Conservation (phyloP, 176 grass and related monocot genomes). For the Oryza australiensis region DNA sequence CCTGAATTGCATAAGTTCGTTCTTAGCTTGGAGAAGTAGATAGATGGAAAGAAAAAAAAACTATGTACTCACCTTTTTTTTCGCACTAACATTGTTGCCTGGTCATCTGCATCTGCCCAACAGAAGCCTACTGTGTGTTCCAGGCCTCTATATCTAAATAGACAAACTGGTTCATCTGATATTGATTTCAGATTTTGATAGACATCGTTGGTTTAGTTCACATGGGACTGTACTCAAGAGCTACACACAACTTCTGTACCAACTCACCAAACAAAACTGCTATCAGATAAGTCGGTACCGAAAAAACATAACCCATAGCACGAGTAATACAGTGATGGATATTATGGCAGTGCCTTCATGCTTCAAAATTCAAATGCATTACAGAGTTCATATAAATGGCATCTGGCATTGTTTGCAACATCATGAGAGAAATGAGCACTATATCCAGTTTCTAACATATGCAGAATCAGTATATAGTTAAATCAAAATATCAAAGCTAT, state of each 20-base stretch:
- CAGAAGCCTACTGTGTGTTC: background rate
- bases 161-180: background rate
- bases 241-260: slow-evolving; percentile 48
- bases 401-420: too few relatives aligned
- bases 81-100: background rate
- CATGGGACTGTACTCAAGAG: slow-evolving; percentile 43
- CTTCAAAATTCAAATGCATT: too few relatives aligned
- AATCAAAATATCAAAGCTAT: too few relatives aligned
- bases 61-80: background rate
- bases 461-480: too few relatives aligned
- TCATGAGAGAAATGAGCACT: too few relatives aligned
- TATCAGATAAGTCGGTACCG: background rate
- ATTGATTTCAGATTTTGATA: background rate
- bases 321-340: slow-evolving; percentile 36
- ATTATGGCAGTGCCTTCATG: too few relatives aligned
- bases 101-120: background rate
- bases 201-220: slow-evolving; percentile 25
- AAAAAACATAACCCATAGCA: slow-evolving; percentile 48
- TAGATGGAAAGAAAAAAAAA: background rate
- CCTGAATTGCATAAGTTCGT: background rate
- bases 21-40: background rate
- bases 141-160: background rate
- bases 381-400: too few relatives aligned
- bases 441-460: too few relatives aligned
- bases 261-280: slow-evolving; percentile 40